Base-by-base conservation (phyloP, 768 basidiomycete genomes). In the Amanita molliuscula region DNA sequence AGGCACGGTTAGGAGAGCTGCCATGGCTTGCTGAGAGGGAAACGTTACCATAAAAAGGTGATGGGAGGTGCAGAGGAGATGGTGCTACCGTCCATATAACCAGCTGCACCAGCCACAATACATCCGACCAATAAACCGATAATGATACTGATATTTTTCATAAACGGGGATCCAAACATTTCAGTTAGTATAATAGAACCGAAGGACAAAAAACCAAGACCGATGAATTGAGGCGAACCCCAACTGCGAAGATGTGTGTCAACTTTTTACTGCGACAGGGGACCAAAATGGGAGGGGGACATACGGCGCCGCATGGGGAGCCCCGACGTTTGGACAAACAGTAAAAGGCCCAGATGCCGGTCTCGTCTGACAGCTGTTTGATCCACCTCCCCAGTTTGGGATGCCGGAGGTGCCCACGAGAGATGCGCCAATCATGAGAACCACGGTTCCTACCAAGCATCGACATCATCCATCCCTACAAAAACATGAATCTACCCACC, bases 121-220 rank as follows among this genome's bases (percentile, higher is more conserved):
- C 85, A 88, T 1, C 89, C 88, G 1, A 90, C 78, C 6, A 73
- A 71, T 15, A 90, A 68, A 0, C 87, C 85, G 18, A 88, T 75
- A 47, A 90, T 84, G 55, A 88, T 80, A 25, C 81, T 82, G 48
- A 79, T 75, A 57, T 89, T 90, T 66, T 85, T 84, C 59, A 93
- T 64, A 70, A 93, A 92, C 0, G 88, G 90, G 3, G 81, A 83
- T 6, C 89, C 90, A 55, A 90, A 88, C 16, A 91, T 64, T 61
- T 93, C 88, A 0, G 83, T 83, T 23, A 91, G 61, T 56, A 91
- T 75, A 57, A 90, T 90, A 8, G 77, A 72, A 43, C 80, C 58
- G 65, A 91, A 92, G 0, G 82, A 83, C 25, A 92, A 71, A 73
- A 94, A 92, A 0, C 90, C 90, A 21, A 94, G 76, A 3, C 90